A percentile compares a stretch with the other conserved stretches of the same genome.
Conservation (phyloP, 164 flowering plant species). For the Cinnamomum micranthum region DNA sequence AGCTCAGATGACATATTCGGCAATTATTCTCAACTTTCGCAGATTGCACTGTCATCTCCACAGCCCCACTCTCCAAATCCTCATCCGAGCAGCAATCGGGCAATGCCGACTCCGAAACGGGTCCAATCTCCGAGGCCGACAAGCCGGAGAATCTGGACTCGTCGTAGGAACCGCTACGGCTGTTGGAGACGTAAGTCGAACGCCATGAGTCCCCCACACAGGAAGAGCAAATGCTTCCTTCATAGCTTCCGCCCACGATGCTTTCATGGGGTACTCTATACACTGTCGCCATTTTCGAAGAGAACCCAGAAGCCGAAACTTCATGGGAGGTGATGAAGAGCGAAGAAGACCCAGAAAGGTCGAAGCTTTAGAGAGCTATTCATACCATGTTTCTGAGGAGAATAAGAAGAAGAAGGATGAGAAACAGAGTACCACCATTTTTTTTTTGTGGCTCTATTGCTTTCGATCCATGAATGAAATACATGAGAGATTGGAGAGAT, state of each 20-base stretch:
- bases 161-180: conserved; percentile 43
- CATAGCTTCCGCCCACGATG: conserved; percentile 9
- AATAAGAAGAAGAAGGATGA: neutral
- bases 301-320: conserved; percentile 7
- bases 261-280: conserved; percentile 28
- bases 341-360: neutral
- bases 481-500: neutral
- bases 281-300: conserved; percentile 28
- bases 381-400: conserved; percentile 1
- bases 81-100: conserved; percentile 46
- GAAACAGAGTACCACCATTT: too few relatives aligned
- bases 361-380: conserved; percentile 4
- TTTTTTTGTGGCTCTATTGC: neutral
- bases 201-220: conserved; percentile 39
- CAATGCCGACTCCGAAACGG: conserved; percentile 39
- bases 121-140: conserved; percentile 40
- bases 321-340: conserved; percentile 3
- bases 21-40: conserved; percentile 66
- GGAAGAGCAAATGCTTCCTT: conserved; percentile 25
- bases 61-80: conserved; percentile 31
- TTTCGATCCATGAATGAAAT: neutral
- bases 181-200: conserved; percentile 22
- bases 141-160: conserved; percentile 47
- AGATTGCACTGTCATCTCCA: conserved; percentile 49
- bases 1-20: conserved; percentile 82